phyloP scores from a whole-genome alignment of 2,329 filamentous ascomycete species.

The Aspergillus sclerotialis region DNA sequence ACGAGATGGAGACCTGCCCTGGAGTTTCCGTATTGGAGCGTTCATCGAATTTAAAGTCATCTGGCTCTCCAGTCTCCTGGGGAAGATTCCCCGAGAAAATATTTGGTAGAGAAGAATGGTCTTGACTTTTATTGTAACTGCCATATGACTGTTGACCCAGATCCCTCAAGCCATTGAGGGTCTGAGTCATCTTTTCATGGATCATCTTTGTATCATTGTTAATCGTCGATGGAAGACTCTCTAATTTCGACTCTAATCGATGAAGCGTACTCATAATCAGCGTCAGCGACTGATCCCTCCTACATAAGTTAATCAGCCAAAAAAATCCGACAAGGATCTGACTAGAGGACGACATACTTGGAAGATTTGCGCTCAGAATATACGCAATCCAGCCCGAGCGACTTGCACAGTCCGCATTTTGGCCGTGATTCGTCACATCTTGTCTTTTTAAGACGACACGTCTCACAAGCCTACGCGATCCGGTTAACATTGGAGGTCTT shows the following conservation, averaged over 20 bases:
- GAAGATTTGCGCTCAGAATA: slow-evolving; percentile 49
- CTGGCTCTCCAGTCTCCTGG: slow-evolving; percentile 17
- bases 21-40: slow-evolving; percentile 21
- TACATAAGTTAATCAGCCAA: slow-evolving; percentile 14
- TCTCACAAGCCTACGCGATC: slow-evolving; percentile 45
- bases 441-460: slow-evolving; percentile 48
- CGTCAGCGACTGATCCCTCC: slow-evolving; percentile 48
- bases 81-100: slow-evolving; percentile 9
- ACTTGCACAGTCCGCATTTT: slow-evolving; percentile 45
- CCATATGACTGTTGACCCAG: slow-evolving; percentile 11
- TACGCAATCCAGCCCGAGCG: slow-evolving; percentile 43
- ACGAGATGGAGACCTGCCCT: slow-evolving; percentile 37
- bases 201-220: slow-evolving; percentile 24
- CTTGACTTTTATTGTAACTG: slow-evolving; percentile 5
- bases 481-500: slow-evolving; percentile 1
- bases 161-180: slow-evolving; percentile 9
- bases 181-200: slow-evolving; percentile 19
- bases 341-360: slow-evolving; percentile 31
- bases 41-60: slow-evolving; percentile 24
- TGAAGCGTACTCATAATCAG: slow-evolving; percentile 50
- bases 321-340: background rate
- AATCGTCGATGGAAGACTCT: slow-evolving; percentile 36
- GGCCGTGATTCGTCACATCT: slow-evolving; percentile 50
- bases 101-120: slow-evolving; percentile 5
- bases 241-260: slow-evolving; percentile 47